Base-by-base conservation (phyloP, 2,329 filamentous ascomycete species). In the Plectosphaerella cucumerina region DNA sequence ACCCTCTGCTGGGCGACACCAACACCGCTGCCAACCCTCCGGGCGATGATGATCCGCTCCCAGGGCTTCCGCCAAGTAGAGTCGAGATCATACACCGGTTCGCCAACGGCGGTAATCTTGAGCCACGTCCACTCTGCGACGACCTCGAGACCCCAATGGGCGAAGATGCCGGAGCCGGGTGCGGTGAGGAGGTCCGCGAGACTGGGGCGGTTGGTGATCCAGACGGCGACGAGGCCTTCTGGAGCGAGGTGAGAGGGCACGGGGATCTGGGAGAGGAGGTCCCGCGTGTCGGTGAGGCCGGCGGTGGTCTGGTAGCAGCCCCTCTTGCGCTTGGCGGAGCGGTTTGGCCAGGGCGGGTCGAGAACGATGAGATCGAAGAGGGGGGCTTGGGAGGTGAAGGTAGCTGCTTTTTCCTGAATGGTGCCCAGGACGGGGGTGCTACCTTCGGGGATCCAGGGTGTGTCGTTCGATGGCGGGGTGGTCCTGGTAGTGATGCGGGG, bases 331-430 rank as follows among this genome's bases (percentile, higher is more conserved):
- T 79, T 78, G 14, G 82, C 89, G 6, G 88, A 92, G 44, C 84
- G 80, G 62, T 90, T 93, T 0, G 89, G 87, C 89, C 89, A 93
- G 1, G 89, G 89, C 3, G 89, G 89, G 62, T 93, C 89, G 18
- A 92, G 70, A 8, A 91, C 65, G 35, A 92, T 73, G 43, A 92
- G 71, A 56, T 88, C 73, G 65, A 93, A 91, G 6, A 64, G 60
- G 18, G 78, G 75, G 2, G 77, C 73, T 3, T 60, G 62, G 14
- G 65, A 57, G 1, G 72, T 56, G 56, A 84, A 77, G 0, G 56
- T 54, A 2, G 63, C 59, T 35, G 72, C 65, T 43, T 67, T 67
- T 5, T 69, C 71, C 54, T 63, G 66, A 56, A 76, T 77, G 56
- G 64, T 73, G 20, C 81, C 80, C 8, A 76, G 65, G 18, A 86